Percentiles rank a stretch among this genome's conserved stretches.
These are phyloP conservation scores for Gaultheria prostrata DNA, from an alignment of 148 eudicot genomes.

Conservation along the genomic window DNA sequence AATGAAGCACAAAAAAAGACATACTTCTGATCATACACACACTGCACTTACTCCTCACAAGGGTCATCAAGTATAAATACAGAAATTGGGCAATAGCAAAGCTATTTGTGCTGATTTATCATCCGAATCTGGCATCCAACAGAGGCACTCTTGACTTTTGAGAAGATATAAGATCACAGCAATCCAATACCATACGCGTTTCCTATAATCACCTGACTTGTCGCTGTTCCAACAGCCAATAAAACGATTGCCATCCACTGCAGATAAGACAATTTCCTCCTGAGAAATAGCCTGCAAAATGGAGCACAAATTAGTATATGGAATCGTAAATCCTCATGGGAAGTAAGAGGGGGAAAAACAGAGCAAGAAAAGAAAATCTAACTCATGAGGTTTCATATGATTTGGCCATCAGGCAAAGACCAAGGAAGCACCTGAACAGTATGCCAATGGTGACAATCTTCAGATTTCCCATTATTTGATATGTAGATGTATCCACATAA, in stretches of 20 bases:
- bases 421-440: conserved; percentile 65
- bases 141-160: not conserved
- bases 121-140: not conserved
- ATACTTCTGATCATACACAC: not conserved
- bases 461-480: conserved; percentile 95
- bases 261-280: conserved; percentile 78
- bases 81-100: not conserved
- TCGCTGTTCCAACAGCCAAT: conserved; percentile 92
- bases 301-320: not conserved
- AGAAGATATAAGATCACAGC: not conserved
- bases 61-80: not conserved
- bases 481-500: conserved; percentile 90
- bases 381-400: not conserved
- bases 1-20: not conserved
- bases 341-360: not conserved
- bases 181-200: too few species aligned
- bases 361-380: not conserved
- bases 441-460: conserved; percentile 95
- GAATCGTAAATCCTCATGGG: not conserved
- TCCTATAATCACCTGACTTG: conserved; percentile 74
- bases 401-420: conserved; percentile 10
- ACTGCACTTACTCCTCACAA: not conserved
- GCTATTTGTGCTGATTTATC: too few species aligned
- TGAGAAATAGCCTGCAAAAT: conserved; percentile 64
- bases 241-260: conserved; percentile 94